These are phyloP conservation scores for Wallacemonas rigidus DNA, from an alignment of 208 protist species.

Conservation along the genomic window DNA sequence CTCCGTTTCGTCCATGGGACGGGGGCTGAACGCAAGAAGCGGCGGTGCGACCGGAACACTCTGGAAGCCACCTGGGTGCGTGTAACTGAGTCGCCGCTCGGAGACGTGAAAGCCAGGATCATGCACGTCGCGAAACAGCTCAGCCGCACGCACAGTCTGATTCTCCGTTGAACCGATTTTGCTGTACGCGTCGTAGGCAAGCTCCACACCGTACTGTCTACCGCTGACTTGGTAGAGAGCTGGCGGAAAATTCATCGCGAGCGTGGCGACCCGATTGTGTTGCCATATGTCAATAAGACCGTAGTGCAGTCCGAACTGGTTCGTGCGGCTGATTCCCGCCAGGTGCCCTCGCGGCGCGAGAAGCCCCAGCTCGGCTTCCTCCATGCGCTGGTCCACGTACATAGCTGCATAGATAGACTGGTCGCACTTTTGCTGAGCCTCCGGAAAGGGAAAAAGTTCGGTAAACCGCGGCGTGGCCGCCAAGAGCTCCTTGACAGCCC, in stretches of 20 bases:
- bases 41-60: not conserved
- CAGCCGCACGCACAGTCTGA: not conserved
- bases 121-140: not conserved
- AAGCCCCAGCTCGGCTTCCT: not conserved
- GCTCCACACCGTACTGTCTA: not conserved
- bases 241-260: not conserved
- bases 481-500: not conserved
- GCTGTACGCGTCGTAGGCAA: not conserved
- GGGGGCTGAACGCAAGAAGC: not conserved
- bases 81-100: not conserved
- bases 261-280: not conserved
- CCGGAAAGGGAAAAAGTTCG: not conserved
- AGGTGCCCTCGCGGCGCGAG: not conserved
- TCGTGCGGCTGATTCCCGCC: not conserved
- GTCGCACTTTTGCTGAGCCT: not conserved
- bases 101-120: not conserved
- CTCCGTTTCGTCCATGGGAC: not conserved
- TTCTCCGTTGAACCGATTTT: not conserved
- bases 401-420: not conserved
- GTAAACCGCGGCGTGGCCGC: not conserved
- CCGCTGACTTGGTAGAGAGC: not conserved
- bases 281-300: constrained; percentile 4
- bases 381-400: not conserved
- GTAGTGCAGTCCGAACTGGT: constrained; percentile 2
- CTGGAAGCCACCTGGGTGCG: not conserved